Conservation (phyloP, 306 rosid genomes). For the Myrica gale region DNA sequence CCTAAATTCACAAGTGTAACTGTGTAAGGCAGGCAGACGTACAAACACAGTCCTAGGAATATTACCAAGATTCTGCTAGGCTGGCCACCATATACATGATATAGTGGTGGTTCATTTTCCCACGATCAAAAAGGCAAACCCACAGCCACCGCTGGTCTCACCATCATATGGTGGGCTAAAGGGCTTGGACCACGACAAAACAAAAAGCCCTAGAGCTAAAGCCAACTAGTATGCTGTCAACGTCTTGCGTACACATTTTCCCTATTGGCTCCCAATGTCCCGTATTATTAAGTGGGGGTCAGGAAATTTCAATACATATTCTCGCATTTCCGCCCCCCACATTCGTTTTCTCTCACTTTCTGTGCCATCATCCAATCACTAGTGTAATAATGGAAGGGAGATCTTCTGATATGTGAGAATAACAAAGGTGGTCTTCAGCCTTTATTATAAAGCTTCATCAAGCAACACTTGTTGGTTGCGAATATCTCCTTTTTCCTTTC, state of each 20-base stretch:
- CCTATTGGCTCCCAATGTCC: constrained; percentile 12
- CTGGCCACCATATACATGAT: constrained; percentile 39
- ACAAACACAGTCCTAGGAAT: constrained; percentile 30
- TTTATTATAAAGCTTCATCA: constrained; percentile 40
- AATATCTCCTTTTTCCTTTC: constrained; percentile 45
- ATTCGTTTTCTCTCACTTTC: constrained; percentile 34
- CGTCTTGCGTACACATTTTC: constrained; percentile 11
- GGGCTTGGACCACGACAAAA: constrained; percentile 48
- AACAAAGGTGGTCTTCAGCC: constrained; percentile 39
- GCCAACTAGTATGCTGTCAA: background rate
- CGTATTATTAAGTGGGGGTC: constrained; percentile 1
- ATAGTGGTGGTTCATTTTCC: constrained; percentile 24
- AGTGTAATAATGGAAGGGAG: constrained; percentile 50
- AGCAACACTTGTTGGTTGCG: constrained; percentile 47
- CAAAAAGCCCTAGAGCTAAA: constrained; percentile 16
- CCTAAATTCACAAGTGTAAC: constrained; percentile 24
- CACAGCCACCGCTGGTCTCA: constrained; percentile 43
- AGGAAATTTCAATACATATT: constrained; percentile 40
- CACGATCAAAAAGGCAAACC: constrained; percentile 29
- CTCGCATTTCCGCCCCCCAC: constrained; percentile 30
- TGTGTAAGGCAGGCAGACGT: constrained; percentile 6
- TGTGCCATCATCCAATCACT: constrained; percentile 58
- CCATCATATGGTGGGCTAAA: constrained; percentile 38
- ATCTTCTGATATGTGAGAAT: constrained; percentile 52
- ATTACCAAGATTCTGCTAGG: constrained; percentile 51